Evolutionary conservation across 257 asterid species (phyloP).

Genomic region (Solanum sitiens): DNA sequence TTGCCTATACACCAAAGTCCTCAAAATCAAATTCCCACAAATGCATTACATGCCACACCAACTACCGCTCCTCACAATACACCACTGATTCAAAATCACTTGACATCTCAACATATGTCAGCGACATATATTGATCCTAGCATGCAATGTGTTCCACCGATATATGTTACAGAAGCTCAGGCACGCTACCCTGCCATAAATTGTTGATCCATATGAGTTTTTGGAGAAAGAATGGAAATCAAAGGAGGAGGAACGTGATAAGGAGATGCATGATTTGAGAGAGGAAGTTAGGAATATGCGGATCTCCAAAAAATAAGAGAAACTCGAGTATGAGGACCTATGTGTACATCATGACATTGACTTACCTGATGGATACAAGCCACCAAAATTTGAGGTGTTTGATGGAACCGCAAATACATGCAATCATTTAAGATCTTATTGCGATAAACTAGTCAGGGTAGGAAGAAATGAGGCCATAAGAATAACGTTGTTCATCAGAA

Average conservation of each 20-base stretch:
- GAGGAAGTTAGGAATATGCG: not conserved
- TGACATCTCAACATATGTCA: no score
- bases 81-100: no score
- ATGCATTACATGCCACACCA: no score
- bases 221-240: no score
- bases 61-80: no score
- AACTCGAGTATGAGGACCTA: not conserved
- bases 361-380: not conserved
- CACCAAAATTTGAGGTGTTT: not conserved
- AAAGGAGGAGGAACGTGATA: not conserved
- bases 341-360: not conserved
- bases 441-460: not conserved
- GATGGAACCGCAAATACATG: not conserved
- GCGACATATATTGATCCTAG: not conserved
- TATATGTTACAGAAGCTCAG: not conserved
- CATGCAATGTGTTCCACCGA: not conserved
- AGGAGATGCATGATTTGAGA: not conserved
- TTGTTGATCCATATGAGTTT: not conserved
- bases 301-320: not conserved
- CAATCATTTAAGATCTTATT: not conserved
- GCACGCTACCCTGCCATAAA: not conserved
- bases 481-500: no score
- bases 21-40: no score
- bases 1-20: no score
- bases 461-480: not conserved